Conservation (phyloP, 1,284 basidiomycete genomes). For the Cryptococcus neoformans region DNA sequence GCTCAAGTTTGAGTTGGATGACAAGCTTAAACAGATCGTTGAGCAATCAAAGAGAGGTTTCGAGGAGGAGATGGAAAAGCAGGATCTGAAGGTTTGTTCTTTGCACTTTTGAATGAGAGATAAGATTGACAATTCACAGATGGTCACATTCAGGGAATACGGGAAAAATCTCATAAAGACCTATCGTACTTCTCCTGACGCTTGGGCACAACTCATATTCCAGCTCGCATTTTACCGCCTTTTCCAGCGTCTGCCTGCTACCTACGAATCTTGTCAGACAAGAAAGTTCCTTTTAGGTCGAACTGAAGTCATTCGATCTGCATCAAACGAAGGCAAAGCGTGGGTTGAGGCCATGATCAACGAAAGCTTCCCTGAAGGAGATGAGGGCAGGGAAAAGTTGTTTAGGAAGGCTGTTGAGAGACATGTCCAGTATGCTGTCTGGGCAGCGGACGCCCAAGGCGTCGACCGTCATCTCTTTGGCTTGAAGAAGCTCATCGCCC, state of each 20-base stretch:
- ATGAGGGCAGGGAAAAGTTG: slow-evolving; percentile 62
- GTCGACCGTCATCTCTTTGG: slow-evolving; percentile 96
- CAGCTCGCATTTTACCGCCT: slow-evolving; percentile 94
- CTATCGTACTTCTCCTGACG: slow-evolving; percentile 87
- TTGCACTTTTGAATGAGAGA: neutral
- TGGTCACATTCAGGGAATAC: slow-evolving; percentile 86
- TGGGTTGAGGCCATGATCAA: slow-evolving; percentile 89
- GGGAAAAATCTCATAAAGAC: slow-evolving; percentile 88
- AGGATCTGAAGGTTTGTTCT: slow-evolving; percentile 70
- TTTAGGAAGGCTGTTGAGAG: slow-evolving; percentile 76
- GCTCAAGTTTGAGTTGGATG: slow-evolving; percentile 69
- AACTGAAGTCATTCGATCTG: slow-evolving; percentile 90
- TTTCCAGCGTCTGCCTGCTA: slow-evolving; percentile 71
- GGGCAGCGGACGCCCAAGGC: slow-evolving; percentile 91
- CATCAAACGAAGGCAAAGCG: slow-evolving; percentile 75
- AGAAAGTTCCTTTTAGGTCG: slow-evolving; percentile 86
- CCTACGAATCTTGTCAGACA: slow-evolving; percentile 94
- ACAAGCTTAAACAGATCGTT: slow-evolving; percentile 51
- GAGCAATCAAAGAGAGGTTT: slow-evolving; percentile 64
- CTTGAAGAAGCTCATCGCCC: slow-evolving; percentile 74
- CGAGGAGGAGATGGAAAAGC: slow-evolving; percentile 68
- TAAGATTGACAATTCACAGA: slow-evolving; percentile 45
- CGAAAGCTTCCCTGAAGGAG: slow-evolving; percentile 52
- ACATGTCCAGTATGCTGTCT: slow-evolving; percentile 82
- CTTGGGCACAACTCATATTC: slow-evolving; percentile 92